Evolutionary conservation across 1,284 basidiomycete genomes (phyloP).

Genomic region (Tilletia horrida): DNA sequence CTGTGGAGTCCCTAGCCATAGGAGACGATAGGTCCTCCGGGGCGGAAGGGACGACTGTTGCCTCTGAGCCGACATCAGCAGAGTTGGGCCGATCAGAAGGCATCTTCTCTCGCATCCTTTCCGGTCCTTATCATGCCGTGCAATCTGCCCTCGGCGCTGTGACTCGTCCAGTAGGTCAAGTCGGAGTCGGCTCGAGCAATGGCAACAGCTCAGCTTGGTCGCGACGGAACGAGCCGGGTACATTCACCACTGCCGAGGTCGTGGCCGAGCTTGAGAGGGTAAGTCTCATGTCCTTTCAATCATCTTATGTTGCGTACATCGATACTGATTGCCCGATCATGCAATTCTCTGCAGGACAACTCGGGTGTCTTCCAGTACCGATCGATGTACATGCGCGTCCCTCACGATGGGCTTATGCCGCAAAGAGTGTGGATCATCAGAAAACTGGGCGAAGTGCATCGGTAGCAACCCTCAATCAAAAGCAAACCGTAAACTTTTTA

Average conservation of each 20-base stretch:
- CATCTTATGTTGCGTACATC: too few relatives aligned
- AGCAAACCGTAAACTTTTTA: too few relatives aligned
- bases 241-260: constrained; percentile 45
- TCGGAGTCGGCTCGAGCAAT: background rate
- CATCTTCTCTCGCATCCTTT: background rate
- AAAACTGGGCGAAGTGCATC: constrained; percentile 1
- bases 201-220: background rate
- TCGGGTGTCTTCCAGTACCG: constrained; percentile 9
- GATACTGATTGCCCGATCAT: too few relatives aligned
- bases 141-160: background rate
- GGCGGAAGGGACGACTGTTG: background rate
- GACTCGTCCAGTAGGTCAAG: background rate
- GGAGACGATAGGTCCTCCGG: background rate
- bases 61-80: too few relatives aligned
- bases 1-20: too few relatives aligned
- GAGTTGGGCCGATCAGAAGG: background rate
- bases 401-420: constrained; percentile 2
- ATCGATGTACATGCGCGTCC: constrained; percentile 6
- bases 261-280: constrained; percentile 42
- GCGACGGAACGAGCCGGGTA: constrained; percentile 29
- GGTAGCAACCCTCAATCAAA: background rate
- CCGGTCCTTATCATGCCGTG: background rate
- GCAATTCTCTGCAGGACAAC: constrained; percentile 1
- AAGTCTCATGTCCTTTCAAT: background rate
- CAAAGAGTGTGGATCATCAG: constrained; percentile 1